Conservation (phyloP, 2,329 filamentous ascomycete genomes). For the Nemania serpens region DNA sequence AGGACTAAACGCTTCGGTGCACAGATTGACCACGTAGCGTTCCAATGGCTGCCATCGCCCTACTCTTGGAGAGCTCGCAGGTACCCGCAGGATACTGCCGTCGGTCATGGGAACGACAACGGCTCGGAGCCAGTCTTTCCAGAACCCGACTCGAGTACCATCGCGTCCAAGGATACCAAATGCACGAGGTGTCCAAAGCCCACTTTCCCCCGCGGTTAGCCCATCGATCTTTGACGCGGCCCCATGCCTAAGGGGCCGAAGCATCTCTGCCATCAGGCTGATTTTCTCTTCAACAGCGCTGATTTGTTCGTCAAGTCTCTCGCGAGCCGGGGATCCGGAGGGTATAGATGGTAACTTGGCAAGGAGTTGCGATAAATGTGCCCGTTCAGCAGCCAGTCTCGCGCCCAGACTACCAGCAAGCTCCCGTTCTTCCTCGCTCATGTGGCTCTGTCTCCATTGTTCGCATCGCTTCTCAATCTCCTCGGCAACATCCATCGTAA, state of each 20-base stretch:
- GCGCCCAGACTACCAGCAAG: slow-evolving; percentile 90
- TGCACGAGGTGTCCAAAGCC: slow-evolving; percentile 91
- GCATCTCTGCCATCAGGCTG: slow-evolving; percentile 90
- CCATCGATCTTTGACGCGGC: slow-evolving; percentile 97
- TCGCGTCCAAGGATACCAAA: slow-evolving; percentile 93
- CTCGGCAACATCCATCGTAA: slow-evolving; percentile 80
- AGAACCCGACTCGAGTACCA: slow-evolving; percentile 81
- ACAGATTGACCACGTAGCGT: slow-evolving; percentile 95
- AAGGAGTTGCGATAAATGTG: slow-evolving; percentile 85
- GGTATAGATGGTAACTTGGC: slow-evolving; percentile 79
- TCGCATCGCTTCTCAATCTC: slow-evolving; percentile 84
- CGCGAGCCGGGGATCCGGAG: slow-evolving; percentile 80
- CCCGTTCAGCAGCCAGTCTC: slow-evolving; percentile 82
- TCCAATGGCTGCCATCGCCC: slow-evolving; percentile 96
- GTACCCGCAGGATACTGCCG: slow-evolving; percentile 79
- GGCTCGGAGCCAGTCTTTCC: slow-evolving; percentile 97
- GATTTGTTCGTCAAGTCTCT: slow-evolving; percentile 89
- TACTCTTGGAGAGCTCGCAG: slow-evolving; percentile 84
- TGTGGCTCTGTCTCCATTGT: slow-evolving; percentile 81
- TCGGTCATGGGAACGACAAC: slow-evolving; percentile 96
- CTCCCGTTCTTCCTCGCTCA: slow-evolving; percentile 90
- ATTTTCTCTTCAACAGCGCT: slow-evolving; percentile 97
- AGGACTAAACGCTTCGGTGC: slow-evolving; percentile 90
- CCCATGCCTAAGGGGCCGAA: slow-evolving; percentile 88
- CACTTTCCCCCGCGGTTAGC: slow-evolving; percentile 91